A percentile compares a stretch with the other conserved stretches of the same genome.
phyloP scores from a whole-genome alignment of 768 basidiomycete genomes.

The Kwoniella newhampshirensis region DNA sequence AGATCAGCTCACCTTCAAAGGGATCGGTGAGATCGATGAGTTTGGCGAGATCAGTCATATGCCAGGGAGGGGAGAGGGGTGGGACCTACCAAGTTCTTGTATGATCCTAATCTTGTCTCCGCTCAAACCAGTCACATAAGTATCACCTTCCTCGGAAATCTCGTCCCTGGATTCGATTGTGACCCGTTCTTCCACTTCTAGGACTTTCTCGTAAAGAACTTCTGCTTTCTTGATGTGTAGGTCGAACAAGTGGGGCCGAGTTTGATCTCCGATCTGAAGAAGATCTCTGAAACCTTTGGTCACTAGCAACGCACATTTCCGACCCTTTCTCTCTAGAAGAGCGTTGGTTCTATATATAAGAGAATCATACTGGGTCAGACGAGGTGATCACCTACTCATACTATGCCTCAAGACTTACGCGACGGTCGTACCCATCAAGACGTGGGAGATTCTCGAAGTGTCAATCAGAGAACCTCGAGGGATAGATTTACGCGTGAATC shows the following conservation, averaged over 20 bases:
- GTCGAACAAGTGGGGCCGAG: slow-evolving; percentile 68
- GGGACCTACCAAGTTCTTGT: slow-evolving; percentile 63
- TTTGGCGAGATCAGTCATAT: no score
- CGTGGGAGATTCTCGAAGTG: not conserved
- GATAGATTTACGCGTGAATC: slow-evolving; percentile 1
- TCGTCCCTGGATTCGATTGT: not conserved
- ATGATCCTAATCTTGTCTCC: slow-evolving; percentile 55
- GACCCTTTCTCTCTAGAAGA: slow-evolving; percentile 34
- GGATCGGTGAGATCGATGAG: no score
- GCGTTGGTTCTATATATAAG: slow-evolving; percentile 35
- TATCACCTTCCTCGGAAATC: slow-evolving; percentile 20
- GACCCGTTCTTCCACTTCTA: slow-evolving; percentile 70
- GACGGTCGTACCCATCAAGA: not conserved
- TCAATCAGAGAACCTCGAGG: slow-evolving; percentile 9
- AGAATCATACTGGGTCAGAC: slow-evolving; percentile 22
- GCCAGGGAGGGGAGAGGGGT: no score
- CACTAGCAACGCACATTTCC: slow-evolving; percentile 31
- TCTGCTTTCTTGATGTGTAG: slow-evolving; percentile 65
- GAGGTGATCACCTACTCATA: slow-evolving; percentile 14
- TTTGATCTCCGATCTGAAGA: slow-evolving; percentile 39
- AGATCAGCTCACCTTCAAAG: no score
- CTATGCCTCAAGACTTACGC: slow-evolving; percentile 1
- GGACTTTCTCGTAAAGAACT: slow-evolving; percentile 58
- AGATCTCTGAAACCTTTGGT: slow-evolving; percentile 41
- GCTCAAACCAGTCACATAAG: slow-evolving; percentile 20